These are phyloP conservation scores for Hyphopichia homilentoma DNA, from an alignment of 805 yeast genomes.

Conservation along the genomic window DNA sequence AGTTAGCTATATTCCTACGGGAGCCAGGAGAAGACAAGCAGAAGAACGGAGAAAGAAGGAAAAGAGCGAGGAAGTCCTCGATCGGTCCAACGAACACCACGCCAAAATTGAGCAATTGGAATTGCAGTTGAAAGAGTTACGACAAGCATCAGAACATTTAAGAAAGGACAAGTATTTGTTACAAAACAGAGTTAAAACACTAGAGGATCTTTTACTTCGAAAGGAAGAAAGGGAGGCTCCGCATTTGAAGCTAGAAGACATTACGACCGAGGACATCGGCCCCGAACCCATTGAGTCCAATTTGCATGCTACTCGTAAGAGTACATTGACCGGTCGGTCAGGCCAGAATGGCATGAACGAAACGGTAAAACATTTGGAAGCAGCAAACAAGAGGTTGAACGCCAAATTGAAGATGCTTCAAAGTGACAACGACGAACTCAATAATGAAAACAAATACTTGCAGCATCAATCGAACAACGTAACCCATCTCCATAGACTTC, in stretches of 20 bases:
- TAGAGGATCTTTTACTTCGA: too few species aligned
- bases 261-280: not conserved
- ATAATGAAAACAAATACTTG: slow-evolving; percentile 13
- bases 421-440: slow-evolving; percentile 14
- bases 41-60: not conserved
- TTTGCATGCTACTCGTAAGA: too few species aligned
- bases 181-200: slow-evolving; percentile 2
- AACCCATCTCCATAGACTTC: not conserved
- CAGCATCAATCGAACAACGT: not conserved
- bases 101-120: slow-evolving; percentile 3
- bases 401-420: slow-evolving; percentile 11
- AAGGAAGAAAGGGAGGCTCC: slow-evolving; percentile 3
- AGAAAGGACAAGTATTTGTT: slow-evolving; percentile 6
- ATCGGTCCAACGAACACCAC: slow-evolving; percentile 1
- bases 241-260: slow-evolving; percentile 5
- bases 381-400: slow-evolving; percentile 11
- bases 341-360: too few species aligned
- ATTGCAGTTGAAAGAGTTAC: slow-evolving; percentile 9
- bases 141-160: slow-evolving; percentile 6
- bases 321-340: too few species aligned
- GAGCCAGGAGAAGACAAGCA: slow-evolving; percentile 1
- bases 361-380: slow-evolving; percentile 6
- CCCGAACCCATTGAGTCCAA: not conserved
- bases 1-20: slow-evolving; percentile 11
- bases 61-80: not conserved